Conservation (phyloP, 208 protist species). For the Trypanosoma caninum region DNA sequence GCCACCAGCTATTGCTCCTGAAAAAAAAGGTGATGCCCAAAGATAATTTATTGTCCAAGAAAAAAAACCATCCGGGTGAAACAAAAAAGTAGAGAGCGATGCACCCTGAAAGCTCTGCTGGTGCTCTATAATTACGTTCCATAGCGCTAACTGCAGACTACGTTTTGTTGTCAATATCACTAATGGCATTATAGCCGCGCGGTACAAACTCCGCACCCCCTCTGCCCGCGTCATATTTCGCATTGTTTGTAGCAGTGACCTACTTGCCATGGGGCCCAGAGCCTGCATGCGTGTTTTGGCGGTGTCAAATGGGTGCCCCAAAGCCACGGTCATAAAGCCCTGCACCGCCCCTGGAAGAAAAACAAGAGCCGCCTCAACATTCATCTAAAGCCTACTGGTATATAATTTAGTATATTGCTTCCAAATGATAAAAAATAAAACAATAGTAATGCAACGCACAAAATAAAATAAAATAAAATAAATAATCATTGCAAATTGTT, state of each 20-base stretch:
- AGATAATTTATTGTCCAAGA: constrained; percentile 13
- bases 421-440: not conserved
- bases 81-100: not conserved
- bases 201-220: constrained; percentile 73
- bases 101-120: not conserved
- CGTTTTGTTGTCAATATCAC: constrained; percentile 81
- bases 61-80: not conserved
- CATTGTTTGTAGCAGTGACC: constrained; percentile 50
- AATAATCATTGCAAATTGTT: too few relatives aligned
- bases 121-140: constrained; percentile 48
- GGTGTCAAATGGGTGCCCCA: constrained; percentile 88
- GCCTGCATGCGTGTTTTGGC: constrained; percentile 90
- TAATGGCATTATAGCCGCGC: constrained; percentile 70
- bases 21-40: constrained; percentile 46
- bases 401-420: too few relatives aligned
- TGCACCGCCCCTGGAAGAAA: constrained; percentile 79
- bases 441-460: not conserved
- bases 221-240: constrained; percentile 52
- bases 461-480: too few relatives aligned
- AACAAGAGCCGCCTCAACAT: constrained; percentile 21
- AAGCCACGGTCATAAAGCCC: constrained; percentile 53
- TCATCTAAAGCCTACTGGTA: too few relatives aligned
- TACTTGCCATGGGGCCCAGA: constrained; percentile 34
- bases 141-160: constrained; percentile 82
- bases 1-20: constrained; percentile 74